Conservation (phyloP, 345 rosid species). For the Psidium friedrichsthalianum region DNA sequence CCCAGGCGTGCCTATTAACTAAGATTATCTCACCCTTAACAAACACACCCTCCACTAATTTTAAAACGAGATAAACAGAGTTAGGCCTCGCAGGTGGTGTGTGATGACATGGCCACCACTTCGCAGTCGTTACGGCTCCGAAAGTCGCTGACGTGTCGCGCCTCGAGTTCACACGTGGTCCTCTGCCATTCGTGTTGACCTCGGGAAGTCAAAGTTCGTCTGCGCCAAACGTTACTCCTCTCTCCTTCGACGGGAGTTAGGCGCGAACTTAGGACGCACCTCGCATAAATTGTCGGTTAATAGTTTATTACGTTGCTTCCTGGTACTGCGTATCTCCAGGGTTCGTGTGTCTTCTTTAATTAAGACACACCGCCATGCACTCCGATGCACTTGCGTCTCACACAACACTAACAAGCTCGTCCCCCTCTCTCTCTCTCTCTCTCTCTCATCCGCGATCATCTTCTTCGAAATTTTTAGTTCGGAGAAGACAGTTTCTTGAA, state of each 20-base stretch:
- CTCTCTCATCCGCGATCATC: background rate
- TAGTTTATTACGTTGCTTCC: background rate
- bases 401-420: background rate
- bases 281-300: background rate
- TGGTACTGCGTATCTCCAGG: background rate
- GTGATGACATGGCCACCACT: background rate
- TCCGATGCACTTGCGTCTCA: background rate
- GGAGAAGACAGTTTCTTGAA: background rate
- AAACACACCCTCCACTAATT: constrained; percentile 4
- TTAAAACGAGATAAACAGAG: background rate
- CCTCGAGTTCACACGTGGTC: constrained; percentile 6
- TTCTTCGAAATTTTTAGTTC: background rate
- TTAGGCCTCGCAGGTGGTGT: constrained; percentile 4
- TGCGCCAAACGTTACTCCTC: constrained; percentile 1
- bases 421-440: too few relatives aligned
- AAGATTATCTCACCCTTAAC: background rate
- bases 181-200: constrained; percentile 4
- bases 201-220: background rate
- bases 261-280: constrained; percentile 13
- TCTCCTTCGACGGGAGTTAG: constrained; percentile 42
- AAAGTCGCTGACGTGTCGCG: background rate
- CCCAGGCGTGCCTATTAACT: background rate
- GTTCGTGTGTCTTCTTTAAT: background rate
- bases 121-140: background rate
- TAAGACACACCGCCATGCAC: background rate